Evolutionary conservation across 768 basidiomycete species (phyloP), one percentile per base, ranked within the genome.

Genomic region (Trametes cinnabarina): DNA sequence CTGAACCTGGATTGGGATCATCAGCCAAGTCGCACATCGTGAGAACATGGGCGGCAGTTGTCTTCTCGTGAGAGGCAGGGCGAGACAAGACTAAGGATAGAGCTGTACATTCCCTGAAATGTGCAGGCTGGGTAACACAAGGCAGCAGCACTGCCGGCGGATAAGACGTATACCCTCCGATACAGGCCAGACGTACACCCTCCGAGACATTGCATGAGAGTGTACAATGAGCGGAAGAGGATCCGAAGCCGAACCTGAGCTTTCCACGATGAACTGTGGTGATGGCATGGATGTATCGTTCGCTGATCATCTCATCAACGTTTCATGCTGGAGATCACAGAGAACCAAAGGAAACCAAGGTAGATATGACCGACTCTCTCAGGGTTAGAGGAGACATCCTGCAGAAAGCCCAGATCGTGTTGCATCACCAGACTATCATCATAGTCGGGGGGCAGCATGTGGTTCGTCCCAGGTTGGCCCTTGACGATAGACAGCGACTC

Each of bases 61-160:
- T 30, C 41, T 40, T 50, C 54, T 42, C 54, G 44, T 60, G 59
- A 28, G 59, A 55, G 43, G 22, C 20, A 15, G 17, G 34, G 23
- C 20, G 44, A 4, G 19, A n/a, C 9, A 51, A 51, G 43, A 61
- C 51, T 57, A 37, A 19, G 55, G 44, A 55, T 60, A 57, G 60
- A 61, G 55, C 46, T 53, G 49, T 22, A 30, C n/a, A 19, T 56
- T 47, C 37, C 60, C 55, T 32, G 34, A 61, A 57, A 56, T 35
- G 55, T 61, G 34, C 46, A 56, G 7, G 22, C 28, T 37, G 30
- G 46, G 25, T 22, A 17, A 26, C 41, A 39, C 30, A 12, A 41
- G 37, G 37, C 40, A 19, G 53, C 41, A 14, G 11, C 49, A 47
- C 23, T 20, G 37, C 58, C 53, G 58, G 58, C 58, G 58, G 58